A percentile compares a stretch with the other conserved stretches of the same genome.
Conservation (phyloP, 345 rosid species). For the Brassica incana region DNA sequence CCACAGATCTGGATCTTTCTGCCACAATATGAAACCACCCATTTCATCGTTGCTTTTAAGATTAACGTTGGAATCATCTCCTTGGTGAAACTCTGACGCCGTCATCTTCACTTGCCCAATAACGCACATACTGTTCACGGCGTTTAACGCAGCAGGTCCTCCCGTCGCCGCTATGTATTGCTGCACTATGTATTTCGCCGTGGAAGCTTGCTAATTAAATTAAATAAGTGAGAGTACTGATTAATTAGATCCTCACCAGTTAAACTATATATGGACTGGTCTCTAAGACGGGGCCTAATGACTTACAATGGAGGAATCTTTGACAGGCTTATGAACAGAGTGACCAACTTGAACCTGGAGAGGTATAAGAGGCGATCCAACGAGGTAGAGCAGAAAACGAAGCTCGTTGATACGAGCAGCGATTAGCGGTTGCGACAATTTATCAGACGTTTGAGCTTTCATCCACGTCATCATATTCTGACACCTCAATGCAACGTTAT, state of each 20-base stretch:
- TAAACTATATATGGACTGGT: neutral
- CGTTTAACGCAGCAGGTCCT: conserved; percentile 69
- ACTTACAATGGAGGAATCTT: conserved; percentile 75
- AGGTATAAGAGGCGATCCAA: conserved; percentile 94
- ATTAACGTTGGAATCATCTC: conserved; percentile 38
- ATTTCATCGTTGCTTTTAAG: conserved; percentile 57
- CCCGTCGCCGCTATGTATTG: conserved; percentile 93
- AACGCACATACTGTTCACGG: conserved; percentile 85
- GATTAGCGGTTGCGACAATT: conserved; percentile 73
- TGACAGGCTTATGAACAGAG: conserved; percentile 70
- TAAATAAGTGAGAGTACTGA: neutral
- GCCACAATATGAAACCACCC: conserved; percentile 87
- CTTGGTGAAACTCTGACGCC: conserved; percentile 74
- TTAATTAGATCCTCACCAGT: neutral
- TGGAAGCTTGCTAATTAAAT: conserved; percentile 76
- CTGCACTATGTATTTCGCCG: conserved; percentile 91
- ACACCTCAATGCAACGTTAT: conserved; percentile 51
- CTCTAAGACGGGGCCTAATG: neutral
- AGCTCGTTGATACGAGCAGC: conserved; percentile 78
- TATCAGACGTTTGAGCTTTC: conserved; percentile 80
- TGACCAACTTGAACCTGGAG: conserved; percentile 83
- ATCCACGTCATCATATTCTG: conserved; percentile 87
- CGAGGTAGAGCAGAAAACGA: conserved; percentile 80
- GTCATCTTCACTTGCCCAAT: conserved; percentile 71
- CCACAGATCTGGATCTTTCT: conserved; percentile 90